Evolutionary conservation across 23 red algal genomes (phyloP), one percentile per base, ranked within the genome.

Genomic region (Gracilaria gracilis): DNA sequence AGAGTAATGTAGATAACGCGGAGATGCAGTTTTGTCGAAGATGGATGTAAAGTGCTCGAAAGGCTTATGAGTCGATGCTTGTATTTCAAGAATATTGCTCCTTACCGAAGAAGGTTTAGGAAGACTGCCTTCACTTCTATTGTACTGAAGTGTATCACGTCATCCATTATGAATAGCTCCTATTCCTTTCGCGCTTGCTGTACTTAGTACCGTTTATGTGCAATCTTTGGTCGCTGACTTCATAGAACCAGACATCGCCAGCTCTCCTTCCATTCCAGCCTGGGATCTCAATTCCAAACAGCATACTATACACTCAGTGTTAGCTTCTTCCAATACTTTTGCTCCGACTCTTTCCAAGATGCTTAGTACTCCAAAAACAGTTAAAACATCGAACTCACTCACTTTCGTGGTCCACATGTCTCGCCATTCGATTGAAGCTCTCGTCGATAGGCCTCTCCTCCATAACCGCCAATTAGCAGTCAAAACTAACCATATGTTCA

Each of bases 161-260:
- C n/a, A n/a, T n/a, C n/a, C n/a, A n/a, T n/a, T n/a, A n/a, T n/a
- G n/a, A 46, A 7, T 46, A 46, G 42, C 42, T 46, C 42, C 42
- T 4, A 46, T 46, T 46, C 42, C 42, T 46, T 46, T 46, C 42
- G 42, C 42, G 42, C 42, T 46, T 46, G 42, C 42, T 46, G 42
- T 46, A 46, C 42, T 4, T 46, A 46, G 42, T 69, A 69, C 27
- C 27, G 64, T 37, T 69, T 69, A 24, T 20, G 1, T 37, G 39
- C 13, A 29, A 21, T 14, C 58, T 70, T 46, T 85, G 81, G 40
- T 85, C 81, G 24, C 54, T 35, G 21, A 90, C 87, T 40, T 53
- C 13, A 81, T 90, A 90, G 51, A 90, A 90, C 73, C 75, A 90
- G 16, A 90, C 87, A 25, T 51, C 72, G 14, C 87, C 87, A 50